Conservation (phyloP, 306 rosid species). For the Lathyrus aphaca region DNA sequence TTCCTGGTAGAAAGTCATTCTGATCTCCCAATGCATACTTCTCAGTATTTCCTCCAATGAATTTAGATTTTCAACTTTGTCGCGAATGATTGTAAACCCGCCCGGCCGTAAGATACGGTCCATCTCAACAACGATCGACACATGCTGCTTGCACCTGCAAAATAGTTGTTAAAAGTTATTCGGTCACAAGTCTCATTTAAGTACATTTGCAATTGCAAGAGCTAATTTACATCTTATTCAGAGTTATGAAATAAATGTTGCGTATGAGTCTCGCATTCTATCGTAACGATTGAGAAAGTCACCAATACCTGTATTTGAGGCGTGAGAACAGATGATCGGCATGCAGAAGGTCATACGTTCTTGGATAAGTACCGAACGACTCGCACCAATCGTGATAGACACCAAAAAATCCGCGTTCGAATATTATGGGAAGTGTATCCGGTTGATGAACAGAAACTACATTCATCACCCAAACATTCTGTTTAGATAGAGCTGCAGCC, state of each 20-base stretch:
- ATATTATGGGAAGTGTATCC: constrained; percentile 85
- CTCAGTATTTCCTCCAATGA: constrained; percentile 73
- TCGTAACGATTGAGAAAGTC: no score
- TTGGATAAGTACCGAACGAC: constrained; percentile 85
- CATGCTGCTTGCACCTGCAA: constrained; percentile 87
- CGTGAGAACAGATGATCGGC: constrained; percentile 96
- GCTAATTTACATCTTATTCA: not conserved
- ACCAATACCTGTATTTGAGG: constrained; percentile 77
- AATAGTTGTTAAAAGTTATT: constrained; percentile 16
- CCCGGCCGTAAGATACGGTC: constrained; percentile 87
- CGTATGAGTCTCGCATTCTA: no score
- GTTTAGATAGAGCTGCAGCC: constrained; percentile 79
- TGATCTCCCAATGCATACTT: constrained; percentile 79
- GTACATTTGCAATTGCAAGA: not conserved
- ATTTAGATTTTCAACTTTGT: constrained; percentile 76
- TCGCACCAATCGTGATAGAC: constrained; percentile 97
- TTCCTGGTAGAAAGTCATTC: constrained; percentile 71
- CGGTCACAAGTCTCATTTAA: constrained; percentile 5
- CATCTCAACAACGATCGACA: constrained; percentile 86
- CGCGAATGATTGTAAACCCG: constrained; percentile 92
- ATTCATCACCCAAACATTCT: constrained; percentile 95
- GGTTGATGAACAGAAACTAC: constrained; percentile 85
- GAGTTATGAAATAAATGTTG: not conserved
- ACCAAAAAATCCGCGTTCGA: constrained; percentile 88
- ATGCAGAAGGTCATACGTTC: constrained; percentile 93